Evolutionary conservation across 345 rosid species (phyloP).

Genomic region (Fremontodendron californicum): DNA sequence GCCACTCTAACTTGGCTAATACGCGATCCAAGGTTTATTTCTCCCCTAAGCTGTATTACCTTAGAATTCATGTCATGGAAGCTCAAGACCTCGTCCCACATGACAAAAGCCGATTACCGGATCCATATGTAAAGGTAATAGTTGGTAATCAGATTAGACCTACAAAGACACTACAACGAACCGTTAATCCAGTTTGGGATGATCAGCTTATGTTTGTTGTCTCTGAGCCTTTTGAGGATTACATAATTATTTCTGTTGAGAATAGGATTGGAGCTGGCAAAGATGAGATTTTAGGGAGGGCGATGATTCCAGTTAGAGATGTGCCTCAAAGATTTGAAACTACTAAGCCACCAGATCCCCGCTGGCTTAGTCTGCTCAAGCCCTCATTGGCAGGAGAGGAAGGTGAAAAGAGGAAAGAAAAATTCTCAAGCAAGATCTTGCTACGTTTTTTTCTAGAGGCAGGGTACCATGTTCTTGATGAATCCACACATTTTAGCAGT

Average conservation of each 20-base stretch:
- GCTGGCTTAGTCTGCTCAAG: constrained; percentile 67
- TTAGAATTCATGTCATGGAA: constrained; percentile 62
- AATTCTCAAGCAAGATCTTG: constrained; percentile 83
- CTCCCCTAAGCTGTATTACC: constrained; percentile 87
- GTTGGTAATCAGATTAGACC: constrained; percentile 62
- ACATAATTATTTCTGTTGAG: constrained; percentile 57
- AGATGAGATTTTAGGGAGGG: constrained; percentile 71
- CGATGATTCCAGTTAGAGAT: constrained; percentile 41
- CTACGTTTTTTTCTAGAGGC: constrained; percentile 60
- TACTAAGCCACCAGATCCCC: constrained; percentile 53
- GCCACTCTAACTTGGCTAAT: constrained; percentile 62
- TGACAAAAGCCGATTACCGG: constrained; percentile 62
- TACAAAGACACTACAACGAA: constrained; percentile 49
- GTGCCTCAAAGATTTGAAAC: constrained; percentile 53
- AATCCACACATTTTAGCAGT: constrained; percentile 89
- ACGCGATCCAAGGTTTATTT: constrained; percentile 88
- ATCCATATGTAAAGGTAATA: constrained; percentile 49
- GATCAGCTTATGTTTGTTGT: constrained; percentile 94
- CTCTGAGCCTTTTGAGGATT: constrained; percentile 88
- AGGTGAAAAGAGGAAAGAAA: constrained; percentile 70
- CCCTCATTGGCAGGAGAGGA: constrained; percentile 47
- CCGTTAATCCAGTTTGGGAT: constrained; percentile 63
- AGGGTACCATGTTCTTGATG: constrained; percentile 97
- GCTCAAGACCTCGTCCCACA: constrained; percentile 83
- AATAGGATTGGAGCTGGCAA: constrained; percentile 69